Evolutionary conservation across 495 filamentous ascomycete genomes (phyloP).

Genomic region (Neurospora sublineolata): DNA sequence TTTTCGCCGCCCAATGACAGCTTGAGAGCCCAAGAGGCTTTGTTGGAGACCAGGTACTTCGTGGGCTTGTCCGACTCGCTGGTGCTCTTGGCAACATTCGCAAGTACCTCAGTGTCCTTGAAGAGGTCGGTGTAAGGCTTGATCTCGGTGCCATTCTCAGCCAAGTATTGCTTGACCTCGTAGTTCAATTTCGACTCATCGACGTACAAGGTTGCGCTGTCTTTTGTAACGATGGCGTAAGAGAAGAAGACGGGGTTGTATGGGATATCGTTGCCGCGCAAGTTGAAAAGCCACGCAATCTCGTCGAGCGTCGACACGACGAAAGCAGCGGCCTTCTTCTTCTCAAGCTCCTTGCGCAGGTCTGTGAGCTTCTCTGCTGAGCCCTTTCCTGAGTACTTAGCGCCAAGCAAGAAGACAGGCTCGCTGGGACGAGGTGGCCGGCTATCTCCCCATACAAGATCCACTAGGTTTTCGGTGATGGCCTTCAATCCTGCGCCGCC

Average conservation of each 20-base stretch:
- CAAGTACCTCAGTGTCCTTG: constrained; percentile 56
- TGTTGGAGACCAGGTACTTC: constrained; percentile 83
- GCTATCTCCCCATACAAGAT: constrained; percentile 69
- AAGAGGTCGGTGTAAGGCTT: constrained; percentile 82
- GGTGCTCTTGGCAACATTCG: constrained; percentile 30
- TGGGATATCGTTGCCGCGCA: constrained; percentile 90
- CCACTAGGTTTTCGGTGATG: constrained; percentile 72
- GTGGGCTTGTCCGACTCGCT: constrained; percentile 21
- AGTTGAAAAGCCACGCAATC: constrained; percentile 94
- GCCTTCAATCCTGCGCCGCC: constrained; percentile 65
- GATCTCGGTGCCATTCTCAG: constrained; percentile 54
- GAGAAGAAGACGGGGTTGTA: constrained; percentile 99
- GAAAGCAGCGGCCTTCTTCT: constrained; percentile 79
- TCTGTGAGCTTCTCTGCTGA: constrained; percentile 77
- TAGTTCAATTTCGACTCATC: constrained; percentile 63
- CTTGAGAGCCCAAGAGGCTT: constrained; percentile 87
- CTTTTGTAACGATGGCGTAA: constrained; percentile 80
- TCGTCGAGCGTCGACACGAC: constrained; percentile 95
- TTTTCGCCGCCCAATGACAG: constrained; percentile 80
- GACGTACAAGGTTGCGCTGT: constrained; percentile 73
- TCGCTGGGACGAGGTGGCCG: constrained; percentile 68
- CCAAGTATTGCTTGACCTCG: constrained; percentile 60
- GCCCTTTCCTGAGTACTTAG: constrained; percentile 72
- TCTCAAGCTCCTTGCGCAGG: constrained; percentile 81
- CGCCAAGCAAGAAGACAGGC: constrained; percentile 53